Percentiles rank a stretch among this genome's conserved stretches.
phyloP scores from a whole-genome alignment of 1,284 basidiomycete genomes.

The Ustilago xerochloae region DNA sequence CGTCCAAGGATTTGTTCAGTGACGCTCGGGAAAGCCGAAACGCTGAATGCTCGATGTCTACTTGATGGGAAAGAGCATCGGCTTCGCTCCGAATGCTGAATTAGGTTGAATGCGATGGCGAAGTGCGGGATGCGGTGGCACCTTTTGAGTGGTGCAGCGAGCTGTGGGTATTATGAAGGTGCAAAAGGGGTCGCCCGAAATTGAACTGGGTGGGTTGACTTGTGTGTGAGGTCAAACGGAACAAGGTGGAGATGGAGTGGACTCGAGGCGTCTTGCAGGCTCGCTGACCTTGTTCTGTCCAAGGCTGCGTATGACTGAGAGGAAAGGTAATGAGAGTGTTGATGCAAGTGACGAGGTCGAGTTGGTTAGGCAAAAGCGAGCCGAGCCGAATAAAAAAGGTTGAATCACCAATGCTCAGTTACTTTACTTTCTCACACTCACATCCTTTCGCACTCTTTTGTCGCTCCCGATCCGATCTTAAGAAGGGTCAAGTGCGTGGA shows the following conservation, averaged over 20 bases:
- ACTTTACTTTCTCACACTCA: too few relatives aligned
- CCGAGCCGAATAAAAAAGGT: neutral
- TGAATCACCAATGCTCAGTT: neutral
- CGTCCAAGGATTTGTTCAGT: neutral
- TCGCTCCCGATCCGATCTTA: conserved; percentile 6
- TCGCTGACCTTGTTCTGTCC: neutral
- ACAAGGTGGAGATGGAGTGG: neutral
- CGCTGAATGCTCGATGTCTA: neutral
- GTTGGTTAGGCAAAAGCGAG: neutral
- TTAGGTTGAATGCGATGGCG: neutral
- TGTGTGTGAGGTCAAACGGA: neutral
- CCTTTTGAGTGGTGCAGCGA: neutral
- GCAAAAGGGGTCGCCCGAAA: neutral
- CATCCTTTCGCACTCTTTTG: too few relatives aligned
- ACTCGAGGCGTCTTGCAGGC: neutral
- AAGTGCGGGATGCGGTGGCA: neutral
- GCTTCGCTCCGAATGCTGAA: neutral
- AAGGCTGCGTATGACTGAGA: neutral
- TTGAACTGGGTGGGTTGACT: neutral
- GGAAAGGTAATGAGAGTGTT: neutral
- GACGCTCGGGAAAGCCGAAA: neutral
- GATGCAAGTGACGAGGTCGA: neutral
- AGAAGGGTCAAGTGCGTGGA: too few relatives aligned
- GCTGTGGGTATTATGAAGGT: conserved; percentile 5
- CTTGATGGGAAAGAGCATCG: neutral